Percentiles rank a stretch among this genome's conserved stretches.
These are phyloP conservation scores for Fagus crenata DNA, from an alignment of 306 rosid genomes.

Conservation along the genomic window DNA sequence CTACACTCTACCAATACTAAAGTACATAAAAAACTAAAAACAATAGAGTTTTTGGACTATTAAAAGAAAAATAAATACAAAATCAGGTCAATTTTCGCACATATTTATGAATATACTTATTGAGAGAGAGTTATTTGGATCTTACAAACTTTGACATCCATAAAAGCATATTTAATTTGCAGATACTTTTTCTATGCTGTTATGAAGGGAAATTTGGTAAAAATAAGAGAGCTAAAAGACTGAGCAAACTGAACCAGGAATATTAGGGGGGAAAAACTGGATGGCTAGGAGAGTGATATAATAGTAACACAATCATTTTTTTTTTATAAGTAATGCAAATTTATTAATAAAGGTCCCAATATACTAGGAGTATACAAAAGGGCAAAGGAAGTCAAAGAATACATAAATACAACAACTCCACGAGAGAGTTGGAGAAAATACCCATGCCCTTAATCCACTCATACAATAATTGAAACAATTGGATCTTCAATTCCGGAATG, in stretches of 20 bases:
- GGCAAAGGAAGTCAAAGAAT: too few relatives aligned
- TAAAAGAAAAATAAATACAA: neutral
- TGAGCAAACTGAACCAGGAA: neutral
- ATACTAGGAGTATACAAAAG: too few relatives aligned
- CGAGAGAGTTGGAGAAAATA: too few relatives aligned
- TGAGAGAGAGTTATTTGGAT: neutral
- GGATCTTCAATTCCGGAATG: too few relatives aligned
- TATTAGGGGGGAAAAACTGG: neutral
- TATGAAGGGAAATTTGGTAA: neutral
- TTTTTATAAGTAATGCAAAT: too few relatives aligned
- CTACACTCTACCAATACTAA: neutral
- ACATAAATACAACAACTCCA: too few relatives aligned
- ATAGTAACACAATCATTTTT: too few relatives aligned
- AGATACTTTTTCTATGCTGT: neutral
- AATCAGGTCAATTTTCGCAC: neutral
- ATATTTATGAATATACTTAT: neutral
- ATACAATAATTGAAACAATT: too few relatives aligned
- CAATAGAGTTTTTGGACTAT: neutral
- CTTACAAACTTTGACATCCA: constrained; percentile 1
- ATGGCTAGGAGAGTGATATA: neutral
- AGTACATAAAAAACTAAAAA: neutral
- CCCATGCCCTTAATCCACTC: too few relatives aligned
- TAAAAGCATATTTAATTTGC: neutral
- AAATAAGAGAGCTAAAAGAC: neutral
- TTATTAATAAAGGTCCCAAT: too few relatives aligned